Evolutionary conservation across 768 basidiomycete genomes (phyloP).

Genomic region (Suillus bovinus): DNA sequence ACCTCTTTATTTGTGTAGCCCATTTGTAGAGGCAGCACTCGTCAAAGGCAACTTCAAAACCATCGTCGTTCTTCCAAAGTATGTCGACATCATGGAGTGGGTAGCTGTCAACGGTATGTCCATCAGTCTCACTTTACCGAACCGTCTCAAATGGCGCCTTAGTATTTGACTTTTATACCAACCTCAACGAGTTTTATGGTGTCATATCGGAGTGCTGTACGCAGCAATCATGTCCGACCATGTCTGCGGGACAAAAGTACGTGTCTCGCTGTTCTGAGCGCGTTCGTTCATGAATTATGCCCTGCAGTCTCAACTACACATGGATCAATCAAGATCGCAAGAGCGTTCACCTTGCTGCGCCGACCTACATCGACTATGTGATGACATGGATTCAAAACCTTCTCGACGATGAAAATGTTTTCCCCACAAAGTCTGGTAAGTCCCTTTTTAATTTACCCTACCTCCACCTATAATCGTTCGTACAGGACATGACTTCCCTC

Average conservation of each 20-base stretch:
- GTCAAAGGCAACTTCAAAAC: constrained; percentile 99
- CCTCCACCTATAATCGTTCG: constrained; percentile 3
- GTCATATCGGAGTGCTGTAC: constrained; percentile 94
- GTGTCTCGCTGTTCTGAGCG: constrained; percentile 28
- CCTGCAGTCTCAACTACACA: constrained; percentile 79
- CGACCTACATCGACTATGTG: constrained; percentile 97
- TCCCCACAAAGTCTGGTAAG: constrained; percentile 94
- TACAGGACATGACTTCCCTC: constrained; percentile 83
- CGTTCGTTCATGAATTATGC: not conserved
- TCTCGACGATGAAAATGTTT: constrained; percentile 90
- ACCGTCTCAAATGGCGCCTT: constrained; percentile 1
- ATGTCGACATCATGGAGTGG: constrained; percentile 96
- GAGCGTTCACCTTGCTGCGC: constrained; percentile 84
- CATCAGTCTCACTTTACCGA: not conserved
- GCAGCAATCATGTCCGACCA: constrained; percentile 83
- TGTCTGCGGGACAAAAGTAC: constrained; percentile 87
- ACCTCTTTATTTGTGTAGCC: constrained; percentile 88
- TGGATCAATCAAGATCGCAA: constrained; percentile 95
- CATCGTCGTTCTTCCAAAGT: constrained; percentile 94
- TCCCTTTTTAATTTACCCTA: constrained; percentile 3
- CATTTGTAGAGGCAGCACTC: constrained; percentile 92
- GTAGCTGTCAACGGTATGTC: constrained; percentile 89
- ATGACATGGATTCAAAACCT: constrained; percentile 97
- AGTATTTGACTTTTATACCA: constrained; percentile 99
- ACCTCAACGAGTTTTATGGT: constrained; percentile 96